These are phyloP conservation scores for Lactarius pseudohatsudake DNA, from an alignment of 768 basidiomycete species.

Conservation along the genomic window DNA sequence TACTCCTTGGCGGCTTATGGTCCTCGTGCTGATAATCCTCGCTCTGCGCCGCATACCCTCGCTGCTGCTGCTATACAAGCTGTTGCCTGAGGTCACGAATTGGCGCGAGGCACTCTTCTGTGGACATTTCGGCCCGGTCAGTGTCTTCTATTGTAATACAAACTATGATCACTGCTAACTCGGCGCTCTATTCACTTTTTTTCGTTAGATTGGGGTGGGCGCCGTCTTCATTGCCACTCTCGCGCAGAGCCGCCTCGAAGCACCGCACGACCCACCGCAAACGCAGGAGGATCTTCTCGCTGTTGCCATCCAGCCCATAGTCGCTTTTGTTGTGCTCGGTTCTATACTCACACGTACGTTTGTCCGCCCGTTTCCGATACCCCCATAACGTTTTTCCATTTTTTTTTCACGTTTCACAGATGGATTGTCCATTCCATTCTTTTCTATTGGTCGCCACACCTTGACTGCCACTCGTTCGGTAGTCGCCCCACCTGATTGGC, in stretches of 20 bases:
- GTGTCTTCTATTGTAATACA: constrained; percentile 23
- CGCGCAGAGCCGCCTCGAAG: constrained; percentile 61
- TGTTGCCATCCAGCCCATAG: constrained; percentile 73
- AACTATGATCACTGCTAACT: not conserved
- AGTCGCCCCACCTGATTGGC: constrained; percentile 26
- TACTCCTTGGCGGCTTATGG: constrained; percentile 65
- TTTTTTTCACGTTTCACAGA: constrained; percentile 32
- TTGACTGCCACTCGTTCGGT: constrained; percentile 16
- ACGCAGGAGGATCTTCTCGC: constrained; percentile 74
- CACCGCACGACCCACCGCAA: constrained; percentile 56
- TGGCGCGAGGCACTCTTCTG: constrained; percentile 88
- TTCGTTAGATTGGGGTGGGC: constrained; percentile 80
- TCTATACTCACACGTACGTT: constrained; percentile 80
- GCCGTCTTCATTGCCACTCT: constrained; percentile 86
- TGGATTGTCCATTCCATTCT: constrained; percentile 53
- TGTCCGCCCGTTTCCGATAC: constrained; percentile 3
- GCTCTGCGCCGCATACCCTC: constrained; percentile 78
- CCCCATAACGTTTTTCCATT: not conserved
- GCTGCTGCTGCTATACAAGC: constrained; percentile 72
- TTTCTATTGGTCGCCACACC: constrained; percentile 37
- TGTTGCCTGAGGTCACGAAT: constrained; percentile 82
- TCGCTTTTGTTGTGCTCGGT: constrained; percentile 81
- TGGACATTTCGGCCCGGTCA: constrained; percentile 77
- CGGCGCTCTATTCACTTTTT: constrained; percentile 5
- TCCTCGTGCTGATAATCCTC: constrained; percentile 68